phyloP scores from a whole-genome alignment of 225 moss, liverwort and hornwort species.

The Pseudoscleropodium purum region DNA sequence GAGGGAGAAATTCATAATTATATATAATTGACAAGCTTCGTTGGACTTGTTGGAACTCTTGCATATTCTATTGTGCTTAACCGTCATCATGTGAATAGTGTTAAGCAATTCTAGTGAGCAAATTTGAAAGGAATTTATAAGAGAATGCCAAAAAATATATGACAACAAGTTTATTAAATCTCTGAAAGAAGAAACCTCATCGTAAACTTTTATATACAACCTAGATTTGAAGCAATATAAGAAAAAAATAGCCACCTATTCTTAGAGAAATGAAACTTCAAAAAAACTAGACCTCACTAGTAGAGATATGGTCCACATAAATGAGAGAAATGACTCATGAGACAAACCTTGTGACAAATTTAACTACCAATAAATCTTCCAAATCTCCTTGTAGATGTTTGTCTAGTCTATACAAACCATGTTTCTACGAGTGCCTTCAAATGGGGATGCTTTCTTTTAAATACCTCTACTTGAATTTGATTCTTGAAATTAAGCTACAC shows the following conservation, averaged over 20 bases:
- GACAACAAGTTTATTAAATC: fast-evolving
- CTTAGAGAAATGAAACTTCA: not conserved
- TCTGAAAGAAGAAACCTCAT: fast-evolving
- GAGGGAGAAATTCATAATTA: no score
- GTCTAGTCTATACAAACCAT: fast-evolving
- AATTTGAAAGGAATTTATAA: not conserved
- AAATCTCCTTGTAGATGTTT: fast-evolving
- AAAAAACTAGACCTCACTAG: fast-evolving
- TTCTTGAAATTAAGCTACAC: not conserved
- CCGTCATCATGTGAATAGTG: fast-evolving
- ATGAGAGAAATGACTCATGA: not conserved
- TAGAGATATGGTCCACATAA: not conserved
- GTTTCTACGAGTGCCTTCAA: not conserved
- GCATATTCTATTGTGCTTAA: fast-evolving
- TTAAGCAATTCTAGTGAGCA: not conserved
- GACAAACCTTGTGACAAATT: not conserved
- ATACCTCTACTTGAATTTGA: not conserved
- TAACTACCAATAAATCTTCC: fast-evolving
- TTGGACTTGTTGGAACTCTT: not conserved
- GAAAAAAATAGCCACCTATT: not conserved
- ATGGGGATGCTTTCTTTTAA: no score
- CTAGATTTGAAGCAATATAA: not conserved
- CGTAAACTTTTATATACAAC: not conserved
- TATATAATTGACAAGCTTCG: not conserved
- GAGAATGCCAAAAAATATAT: not conserved